Evolutionary conservation across 78 protist species (phyloP), one percentile per base, ranked within the genome.

Genomic region (Cyanophora paradoxa): DNA sequence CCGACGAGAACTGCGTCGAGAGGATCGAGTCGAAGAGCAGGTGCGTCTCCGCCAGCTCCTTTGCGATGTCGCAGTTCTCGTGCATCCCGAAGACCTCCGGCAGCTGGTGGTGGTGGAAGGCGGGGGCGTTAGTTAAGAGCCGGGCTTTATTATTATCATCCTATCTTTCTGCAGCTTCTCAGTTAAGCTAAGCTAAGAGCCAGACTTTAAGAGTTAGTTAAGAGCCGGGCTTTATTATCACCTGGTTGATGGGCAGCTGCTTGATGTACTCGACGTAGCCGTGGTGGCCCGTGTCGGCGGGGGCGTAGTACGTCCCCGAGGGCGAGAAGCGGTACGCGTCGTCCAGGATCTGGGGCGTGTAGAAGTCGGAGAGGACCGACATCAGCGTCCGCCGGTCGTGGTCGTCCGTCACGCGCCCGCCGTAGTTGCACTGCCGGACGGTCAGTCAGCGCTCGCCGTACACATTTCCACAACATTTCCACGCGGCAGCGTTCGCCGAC

Each of bases 41-140:
- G 10, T 56, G 13, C 28, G 83, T 71, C 46, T 85, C 89, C 6
- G 28, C 6, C 63, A 46, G 24, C n/a, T 68, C 88, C 76, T 63
- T 44, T 16, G 89, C 66, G 22, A 90, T 79, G 79, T 84, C 88
- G 16, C 90, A 88, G 40, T 90, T 90, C 24, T 14, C 50, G 70
- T 90, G 88, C 34, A 90, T 64, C 1, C 94, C 94, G 61, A 90
- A 90, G 36, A 90, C 74, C 48, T 80, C 93, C 3, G 93, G 90
- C 8, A 0, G 1, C 3, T 34, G 19, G 42, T 3, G 41, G 1
- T n/a, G 7, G 34, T 50, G 19, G 46, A 31, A 50, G 24, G 10
- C 63, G 24, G 40, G 31, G 22, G 62, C 26, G 56, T 5, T 3
- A 24, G 17, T 20, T 8, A 52, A 5, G 8, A 17, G n/a, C n/a